A percentile compares a stretch with the other conserved stretches of the same genome.
phyloP scores from a whole-genome alignment of 345 rosid genomes.

The Eucalyptus coolabah region DNA sequence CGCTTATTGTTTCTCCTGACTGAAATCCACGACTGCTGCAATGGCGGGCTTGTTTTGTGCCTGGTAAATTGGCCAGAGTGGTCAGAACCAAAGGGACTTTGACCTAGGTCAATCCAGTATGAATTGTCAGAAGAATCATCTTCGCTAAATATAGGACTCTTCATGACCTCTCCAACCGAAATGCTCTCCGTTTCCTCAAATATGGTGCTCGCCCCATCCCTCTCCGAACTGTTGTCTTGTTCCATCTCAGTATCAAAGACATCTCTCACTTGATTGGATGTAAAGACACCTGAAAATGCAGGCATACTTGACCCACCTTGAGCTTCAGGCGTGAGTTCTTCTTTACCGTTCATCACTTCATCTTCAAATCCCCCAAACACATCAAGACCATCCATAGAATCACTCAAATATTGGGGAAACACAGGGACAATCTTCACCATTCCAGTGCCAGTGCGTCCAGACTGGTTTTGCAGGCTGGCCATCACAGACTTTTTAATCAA shows the following conservation, averaged over 20 bases:
- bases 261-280: constrained; percentile 65
- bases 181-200: constrained; percentile 70
- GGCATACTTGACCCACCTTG: constrained; percentile 43
- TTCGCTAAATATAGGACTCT: constrained; percentile 61
- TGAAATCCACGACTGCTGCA: constrained; percentile 31
- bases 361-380: constrained; percentile 34
- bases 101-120: constrained; percentile 67
- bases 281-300: constrained; percentile 71
- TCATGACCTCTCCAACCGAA: constrained; percentile 75
- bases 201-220: constrained; percentile 73
- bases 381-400: constrained; percentile 68
- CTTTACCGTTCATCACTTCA: constrained; percentile 10
- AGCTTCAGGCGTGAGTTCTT: constrained; percentile 21
- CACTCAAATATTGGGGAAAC: constrained; percentile 59
- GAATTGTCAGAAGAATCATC: constrained; percentile 59
- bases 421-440: constrained; percentile 70
- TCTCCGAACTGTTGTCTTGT: constrained; percentile 59
- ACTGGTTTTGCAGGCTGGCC: constrained; percentile 54
- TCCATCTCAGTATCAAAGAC: constrained; percentile 69
- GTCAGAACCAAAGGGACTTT: constrained; percentile 53
- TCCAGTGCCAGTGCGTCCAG: constrained; percentile 60
- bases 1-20: constrained; percentile 24
- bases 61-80: constrained; percentile 21
- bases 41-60: constrained; percentile 23
- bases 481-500: constrained; percentile 81